These are phyloP conservation scores for Colletotrichum caudatum DNA, from an alignment of 2,329 filamentous ascomycete genomes.

Conservation along the genomic window DNA sequence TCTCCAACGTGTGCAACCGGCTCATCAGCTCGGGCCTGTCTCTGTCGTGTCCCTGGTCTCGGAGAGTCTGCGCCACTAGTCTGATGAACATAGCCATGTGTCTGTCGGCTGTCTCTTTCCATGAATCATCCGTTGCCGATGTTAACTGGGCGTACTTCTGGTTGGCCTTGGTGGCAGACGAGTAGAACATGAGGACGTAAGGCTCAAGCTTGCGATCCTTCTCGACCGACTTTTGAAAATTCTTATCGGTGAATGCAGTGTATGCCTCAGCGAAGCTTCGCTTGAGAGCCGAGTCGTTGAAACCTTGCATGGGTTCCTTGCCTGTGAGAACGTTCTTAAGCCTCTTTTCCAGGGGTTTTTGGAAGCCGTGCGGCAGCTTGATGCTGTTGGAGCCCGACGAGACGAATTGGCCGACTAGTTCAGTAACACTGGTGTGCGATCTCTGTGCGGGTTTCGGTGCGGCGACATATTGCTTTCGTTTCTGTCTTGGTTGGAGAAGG, in stretches of 20 bases:
- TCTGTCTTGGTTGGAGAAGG: conserved; percentile 89
- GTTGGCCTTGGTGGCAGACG: conserved; percentile 87
- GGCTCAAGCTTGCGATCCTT: conserved; percentile 95
- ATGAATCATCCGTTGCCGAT: conserved; percentile 83
- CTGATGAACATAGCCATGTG: conserved; percentile 96
- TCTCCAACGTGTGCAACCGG: conserved; percentile 85
- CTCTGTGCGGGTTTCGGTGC: conserved; percentile 70
- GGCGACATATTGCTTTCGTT: conserved; percentile 87
- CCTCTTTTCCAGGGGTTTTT: conserved; percentile 71
- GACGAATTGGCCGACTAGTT: conserved; percentile 89
- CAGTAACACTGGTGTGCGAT: conserved; percentile 80
- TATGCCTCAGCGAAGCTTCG: conserved; percentile 95
- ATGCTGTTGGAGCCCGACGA: conserved; percentile 61
- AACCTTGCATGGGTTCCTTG: conserved; percentile 86
- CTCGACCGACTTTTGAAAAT: conserved; percentile 90
- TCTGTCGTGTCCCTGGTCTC: conserved; percentile 85
- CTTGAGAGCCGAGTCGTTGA: conserved; percentile 90
- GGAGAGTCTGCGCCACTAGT: conserved; percentile 82
- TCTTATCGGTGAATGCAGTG: conserved; percentile 89
- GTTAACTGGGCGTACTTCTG: conserved; percentile 81
- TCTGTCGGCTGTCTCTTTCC: conserved; percentile 92
- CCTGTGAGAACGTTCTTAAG: conserved; percentile 85
- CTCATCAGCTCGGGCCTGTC: conserved; percentile 87
- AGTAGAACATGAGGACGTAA: conserved; percentile 95
- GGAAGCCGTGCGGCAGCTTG: conserved; percentile 70